phyloP scores from a whole-genome alignment of 2,329 filamentous ascomycete species.

The Neophaeococcomyces mojaviensis region DNA sequence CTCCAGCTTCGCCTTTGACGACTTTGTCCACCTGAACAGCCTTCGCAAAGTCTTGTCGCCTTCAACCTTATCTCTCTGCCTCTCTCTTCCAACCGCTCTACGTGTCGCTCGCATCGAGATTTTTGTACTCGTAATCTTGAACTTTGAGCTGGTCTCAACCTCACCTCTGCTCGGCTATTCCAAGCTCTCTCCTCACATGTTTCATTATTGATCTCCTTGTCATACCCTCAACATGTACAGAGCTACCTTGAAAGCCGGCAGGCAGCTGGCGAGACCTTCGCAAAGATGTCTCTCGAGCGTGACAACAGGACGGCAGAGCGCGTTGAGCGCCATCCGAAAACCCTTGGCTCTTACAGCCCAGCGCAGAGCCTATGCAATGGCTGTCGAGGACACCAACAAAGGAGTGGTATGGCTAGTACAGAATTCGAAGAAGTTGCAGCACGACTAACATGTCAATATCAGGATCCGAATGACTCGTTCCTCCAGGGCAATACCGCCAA shows the following conservation, averaged over 20 bases:
- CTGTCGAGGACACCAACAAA: slow-evolving; percentile 51
- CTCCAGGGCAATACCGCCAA: slow-evolving; percentile 93
- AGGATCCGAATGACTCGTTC: slow-evolving; percentile 92
- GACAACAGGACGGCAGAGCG: slow-evolving; percentile 14
- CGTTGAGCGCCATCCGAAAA: slow-evolving; percentile 30
- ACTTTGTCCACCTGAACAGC: no score
- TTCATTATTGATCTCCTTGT: neutral
- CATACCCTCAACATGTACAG: slow-evolving; percentile 7
- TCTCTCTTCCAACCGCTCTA: no score
- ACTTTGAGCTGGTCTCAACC: neutral
- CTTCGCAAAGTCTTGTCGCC: no score
- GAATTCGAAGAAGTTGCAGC: slow-evolving; percentile 6
- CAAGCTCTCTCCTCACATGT: slow-evolving; percentile 1
- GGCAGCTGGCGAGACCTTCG: slow-evolving; percentile 8
- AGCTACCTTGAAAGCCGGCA: slow-evolving; percentile 9
- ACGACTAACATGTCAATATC: slow-evolving; percentile 12
- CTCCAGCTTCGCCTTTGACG: no score
- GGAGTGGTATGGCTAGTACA: slow-evolving; percentile 49
- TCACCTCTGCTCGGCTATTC: neutral
- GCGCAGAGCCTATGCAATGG: slow-evolving; percentile 51
- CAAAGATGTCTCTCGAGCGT: slow-evolving; percentile 7
- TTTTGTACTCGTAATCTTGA: no score
- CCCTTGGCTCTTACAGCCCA: slow-evolving; percentile 36
- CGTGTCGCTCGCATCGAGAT: no score
- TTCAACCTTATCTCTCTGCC: no score